Evolutionary conservation across 768 basidiomycete species (phyloP).

Genomic region (Xerocomellus chrysenteron): DNA sequence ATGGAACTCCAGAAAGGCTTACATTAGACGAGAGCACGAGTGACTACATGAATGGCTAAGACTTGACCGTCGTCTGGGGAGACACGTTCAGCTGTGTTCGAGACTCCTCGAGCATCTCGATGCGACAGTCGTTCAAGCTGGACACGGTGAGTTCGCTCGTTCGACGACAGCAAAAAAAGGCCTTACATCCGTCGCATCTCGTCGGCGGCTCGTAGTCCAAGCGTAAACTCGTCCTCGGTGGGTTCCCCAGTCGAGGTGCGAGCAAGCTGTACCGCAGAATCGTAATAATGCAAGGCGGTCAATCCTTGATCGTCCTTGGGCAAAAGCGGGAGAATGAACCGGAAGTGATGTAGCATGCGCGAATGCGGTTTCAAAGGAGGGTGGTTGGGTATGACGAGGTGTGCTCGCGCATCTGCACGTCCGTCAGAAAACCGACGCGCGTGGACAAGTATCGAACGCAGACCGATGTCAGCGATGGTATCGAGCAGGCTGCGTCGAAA

Average conservation of each 20-base stretch:
- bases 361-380: conserved; percentile 68
- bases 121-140: conserved; percentile 62
- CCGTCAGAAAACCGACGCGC: conserved; percentile 5
- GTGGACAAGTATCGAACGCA: conserved; percentile 19
- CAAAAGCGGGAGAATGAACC: conserved; percentile 68
- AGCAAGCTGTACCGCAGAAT: conserved; percentile 72
- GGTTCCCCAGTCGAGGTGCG: conserved; percentile 60
- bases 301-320: conserved; percentile 60
- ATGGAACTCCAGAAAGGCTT: conserved; percentile 46
- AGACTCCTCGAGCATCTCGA: conserved; percentile 63
- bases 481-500: conserved; percentile 71
- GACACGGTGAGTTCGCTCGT: neutral
- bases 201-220: conserved; percentile 59
- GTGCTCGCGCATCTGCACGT: conserved; percentile 61
- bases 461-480: conserved; percentile 69
- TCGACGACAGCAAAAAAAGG: neutral
- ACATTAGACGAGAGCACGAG: conserved; percentile 32
- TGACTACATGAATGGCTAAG: neutral
- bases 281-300: conserved; percentile 71
- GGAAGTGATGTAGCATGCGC: conserved; percentile 79
- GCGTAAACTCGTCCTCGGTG: conserved; percentile 63
- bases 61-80: conserved; percentile 13
- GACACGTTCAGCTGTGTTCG: conserved; percentile 40
- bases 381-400: conserved; percentile 68
- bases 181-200: conserved; percentile 60